phyloP scores from a whole-genome alignment of 768 basidiomycete genomes.

The Nidula microcarpa region DNA sequence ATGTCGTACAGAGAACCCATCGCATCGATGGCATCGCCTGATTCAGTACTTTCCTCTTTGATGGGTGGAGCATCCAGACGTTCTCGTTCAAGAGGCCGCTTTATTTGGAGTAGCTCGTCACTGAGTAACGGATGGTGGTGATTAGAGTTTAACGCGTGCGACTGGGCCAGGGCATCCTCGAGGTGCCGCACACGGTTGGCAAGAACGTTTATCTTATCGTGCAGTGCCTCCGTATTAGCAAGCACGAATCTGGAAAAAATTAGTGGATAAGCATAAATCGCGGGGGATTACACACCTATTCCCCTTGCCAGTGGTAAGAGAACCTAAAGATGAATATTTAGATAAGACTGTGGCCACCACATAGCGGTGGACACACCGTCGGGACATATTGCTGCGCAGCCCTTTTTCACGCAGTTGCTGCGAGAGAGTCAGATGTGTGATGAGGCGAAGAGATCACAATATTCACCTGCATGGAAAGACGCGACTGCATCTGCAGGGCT shows the following conservation, averaged over 20 bases:
- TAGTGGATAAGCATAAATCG: constrained; percentile 2
- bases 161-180: constrained; percentile 61
- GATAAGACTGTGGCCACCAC: too few species aligned
- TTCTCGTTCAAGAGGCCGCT: constrained; percentile 65
- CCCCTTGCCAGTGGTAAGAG: constrained; percentile 70
- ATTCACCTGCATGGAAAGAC: constrained; percentile 61
- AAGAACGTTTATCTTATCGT: constrained; percentile 63
- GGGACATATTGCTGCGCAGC: constrained; percentile 62
- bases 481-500: constrained; percentile 48
- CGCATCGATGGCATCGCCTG: constrained; percentile 56
- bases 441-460: constrained; percentile 7
- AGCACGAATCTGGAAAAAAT: constrained; percentile 52
- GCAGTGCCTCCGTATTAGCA: constrained; percentile 66
- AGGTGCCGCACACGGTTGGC: constrained; percentile 61
- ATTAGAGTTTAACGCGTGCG: constrained; percentile 43
- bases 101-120: constrained; percentile 61
- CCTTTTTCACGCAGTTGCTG: constrained; percentile 59
- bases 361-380: constrained; percentile 36
- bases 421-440: neutral
- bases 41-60: constrained; percentile 42
- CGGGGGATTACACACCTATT: constrained; percentile 44
- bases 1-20: constrained; percentile 57
- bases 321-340: constrained; percentile 34
- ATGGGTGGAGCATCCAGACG: constrained; percentile 31
- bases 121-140: constrained; percentile 56